Evolutionary conservation across 2,329 filamentous ascomycete species (phyloP), one percentile per base, ranked within the genome.

Genomic region (Lasiodiplodia citricola): DNA sequence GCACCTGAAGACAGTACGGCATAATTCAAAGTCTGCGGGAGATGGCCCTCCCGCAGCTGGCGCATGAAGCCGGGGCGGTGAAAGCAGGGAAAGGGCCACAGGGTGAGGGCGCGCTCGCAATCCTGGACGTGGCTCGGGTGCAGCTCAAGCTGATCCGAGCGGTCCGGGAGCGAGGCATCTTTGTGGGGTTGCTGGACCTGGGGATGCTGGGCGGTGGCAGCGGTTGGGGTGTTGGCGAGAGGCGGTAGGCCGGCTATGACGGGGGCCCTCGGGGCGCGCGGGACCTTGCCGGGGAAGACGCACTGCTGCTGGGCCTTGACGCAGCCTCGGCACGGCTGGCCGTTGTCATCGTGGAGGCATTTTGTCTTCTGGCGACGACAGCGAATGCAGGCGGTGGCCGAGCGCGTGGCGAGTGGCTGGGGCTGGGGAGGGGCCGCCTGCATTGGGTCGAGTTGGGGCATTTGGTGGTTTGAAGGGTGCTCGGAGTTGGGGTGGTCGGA

Each of bases 261-360:
- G 65, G 65, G 50, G 23, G 54, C 65, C 25, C 52, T 28, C 23
- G 52, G 50, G 25, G 65, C 65, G 25, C 52, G 52, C 28, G 65
- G 54, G 18, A 67, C 54, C 54, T 58, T 67, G 54, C 65, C 65
- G 18, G 65, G 65, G 54, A 67, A 67, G n/a, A 57, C 38, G 41
- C 65, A 67, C 52, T 57, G 65, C 41, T 67, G 65, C 28, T 56
- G 52, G 25, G 65, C 65, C 55, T 67, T 67, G 38, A 67, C 28
- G 31, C 65, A 67, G 54, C 65, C 52, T 16, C 65, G 65, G 65
- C 65, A 67, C 13, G 65, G 65, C 65, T 67, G 65, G 65, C 65
- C 65, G 52, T 58, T 56, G 65, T 58, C 65, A 35, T 67, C 65
- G 54, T 67, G 52, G 11, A 67, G 65, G 44, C 65, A 67, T 25